phyloP scores from a whole-genome alignment of 1,284 basidiomycete genomes.

The Leccinum pseudoinsigne region DNA sequence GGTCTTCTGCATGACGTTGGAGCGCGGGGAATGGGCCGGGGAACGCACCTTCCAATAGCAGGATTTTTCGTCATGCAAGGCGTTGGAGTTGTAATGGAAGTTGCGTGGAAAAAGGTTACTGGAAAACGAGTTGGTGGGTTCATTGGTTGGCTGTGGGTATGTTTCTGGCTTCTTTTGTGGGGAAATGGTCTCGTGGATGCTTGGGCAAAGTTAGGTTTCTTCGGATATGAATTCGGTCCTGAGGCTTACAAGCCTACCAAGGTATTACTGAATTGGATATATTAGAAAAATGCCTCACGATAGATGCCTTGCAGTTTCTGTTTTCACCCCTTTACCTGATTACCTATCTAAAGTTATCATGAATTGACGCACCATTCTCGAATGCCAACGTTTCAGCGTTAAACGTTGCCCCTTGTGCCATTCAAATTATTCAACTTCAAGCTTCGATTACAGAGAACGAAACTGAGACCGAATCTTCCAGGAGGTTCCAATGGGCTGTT shows the following conservation, averaged over 20 bases:
- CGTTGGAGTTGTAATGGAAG: conserved; percentile 50
- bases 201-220: conserved; percentile 47
- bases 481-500: background rate
- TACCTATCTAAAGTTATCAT: background rate
- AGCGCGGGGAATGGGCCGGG: conserved; percentile 43
- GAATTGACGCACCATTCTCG: background rate
- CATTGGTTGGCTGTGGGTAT: conserved; percentile 51
- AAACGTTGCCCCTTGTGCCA: background rate
- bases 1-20: conserved; percentile 42
- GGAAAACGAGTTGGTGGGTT: conserved; percentile 46
- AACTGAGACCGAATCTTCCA: background rate
- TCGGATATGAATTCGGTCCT: conserved; percentile 16
- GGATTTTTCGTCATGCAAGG: conserved; percentile 61
- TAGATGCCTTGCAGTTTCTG: background rate
- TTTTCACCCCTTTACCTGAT: background rate
- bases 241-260: conserved; percentile 23
- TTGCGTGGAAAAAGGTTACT: conserved; percentile 41
- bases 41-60: conserved; percentile 43
- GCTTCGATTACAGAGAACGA: background rate
- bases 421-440: background rate
- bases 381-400: background rate
- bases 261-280: conserved; percentile 21
- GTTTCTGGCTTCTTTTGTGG: conserved; percentile 45
- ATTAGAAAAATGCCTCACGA: background rate
- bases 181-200: conserved; percentile 49